A percentile compares a stretch with the other conserved stretches of the same genome.
Evolutionary conservation across 2,329 filamentous ascomycete species (phyloP).

Genomic region (Stagonosporopsis rhizophila): DNA sequence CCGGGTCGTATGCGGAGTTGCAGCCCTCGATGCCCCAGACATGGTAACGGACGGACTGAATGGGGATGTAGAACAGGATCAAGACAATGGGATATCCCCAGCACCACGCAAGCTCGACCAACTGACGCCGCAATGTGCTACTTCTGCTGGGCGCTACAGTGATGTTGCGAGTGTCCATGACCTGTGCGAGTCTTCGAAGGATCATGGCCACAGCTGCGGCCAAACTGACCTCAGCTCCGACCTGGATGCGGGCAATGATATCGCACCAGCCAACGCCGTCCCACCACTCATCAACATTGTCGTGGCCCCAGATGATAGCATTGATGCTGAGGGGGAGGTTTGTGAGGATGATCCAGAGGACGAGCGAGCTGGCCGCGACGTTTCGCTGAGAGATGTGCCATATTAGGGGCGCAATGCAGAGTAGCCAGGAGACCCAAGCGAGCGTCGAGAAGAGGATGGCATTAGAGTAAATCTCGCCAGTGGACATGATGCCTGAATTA

Average conservation of each 20-base stretch:
- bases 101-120: constrained; percentile 64
- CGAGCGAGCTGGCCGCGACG: constrained; percentile 63
- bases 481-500: constrained; percentile 6
- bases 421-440: constrained; percentile 58
- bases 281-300: constrained; percentile 64
- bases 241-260: constrained; percentile 65
- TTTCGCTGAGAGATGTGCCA: constrained; percentile 69
- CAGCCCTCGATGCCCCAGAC: constrained; percentile 68
- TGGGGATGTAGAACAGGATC: constrained; percentile 65
- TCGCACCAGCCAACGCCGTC: constrained; percentile 69
- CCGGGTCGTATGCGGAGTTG: constrained; percentile 59
- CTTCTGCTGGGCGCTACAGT: constrained; percentile 58
- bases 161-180: constrained; percentile 66
- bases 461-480: constrained; percentile 34
- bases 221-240: constrained; percentile 61
- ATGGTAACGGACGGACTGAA: constrained; percentile 66
- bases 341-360: constrained; percentile 62
- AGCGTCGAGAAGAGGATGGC: constrained; percentile 58
- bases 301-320: constrained; percentile 68
- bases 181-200: constrained; percentile 64
- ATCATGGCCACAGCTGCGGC: constrained; percentile 64
- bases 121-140: constrained; percentile 55
- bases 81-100: constrained; percentile 62
- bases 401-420: constrained; percentile 64
- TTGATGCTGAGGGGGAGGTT: constrained; percentile 68